These are phyloP conservation scores for Arabidopsis arenosa DNA, from an alignment of 345 rosid genomes.

Conservation along the genomic window DNA sequence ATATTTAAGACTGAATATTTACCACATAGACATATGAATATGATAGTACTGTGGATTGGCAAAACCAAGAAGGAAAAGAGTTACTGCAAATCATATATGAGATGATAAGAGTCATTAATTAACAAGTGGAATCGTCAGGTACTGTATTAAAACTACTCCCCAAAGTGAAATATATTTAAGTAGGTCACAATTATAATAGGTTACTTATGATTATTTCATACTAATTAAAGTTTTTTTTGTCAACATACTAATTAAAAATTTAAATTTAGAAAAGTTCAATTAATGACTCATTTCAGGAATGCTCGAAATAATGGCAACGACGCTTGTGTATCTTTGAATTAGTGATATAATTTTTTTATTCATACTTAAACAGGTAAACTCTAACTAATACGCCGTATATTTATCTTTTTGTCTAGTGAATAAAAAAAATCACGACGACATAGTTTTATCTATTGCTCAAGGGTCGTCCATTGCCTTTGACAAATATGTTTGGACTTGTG, in stretches of 20 bases:
- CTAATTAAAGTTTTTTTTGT: background rate
- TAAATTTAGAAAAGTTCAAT: background rate
- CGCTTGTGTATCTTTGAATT: conserved; percentile 18
- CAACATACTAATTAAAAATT: background rate
- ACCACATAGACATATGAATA: background rate
- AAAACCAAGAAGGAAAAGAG: background rate
- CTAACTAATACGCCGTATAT: background rate
- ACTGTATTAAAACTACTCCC: no score
- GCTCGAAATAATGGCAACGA: conserved; percentile 9
- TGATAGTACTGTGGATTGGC: background rate
- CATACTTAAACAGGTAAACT: conserved; percentile 1
- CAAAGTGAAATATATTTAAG: no score
- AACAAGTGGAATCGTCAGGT: background rate
- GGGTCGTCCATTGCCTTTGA: conserved; percentile 31
- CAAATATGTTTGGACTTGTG: conserved; percentile 11
- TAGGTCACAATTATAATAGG: no score
- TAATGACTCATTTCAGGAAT: background rate
- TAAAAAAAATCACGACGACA: conserved; percentile 11
- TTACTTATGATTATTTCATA: no score
- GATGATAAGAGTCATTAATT: background rate
- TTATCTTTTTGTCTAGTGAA: background rate
- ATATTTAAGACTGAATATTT: background rate
- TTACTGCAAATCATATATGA: background rate
- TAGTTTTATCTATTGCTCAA: conserved; percentile 28
- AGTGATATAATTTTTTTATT: background rate